Evolutionary conservation across 345 rosid species (phyloP), one percentile per base, ranked within the genome.

Genomic region (Ceriops decandra): DNA sequence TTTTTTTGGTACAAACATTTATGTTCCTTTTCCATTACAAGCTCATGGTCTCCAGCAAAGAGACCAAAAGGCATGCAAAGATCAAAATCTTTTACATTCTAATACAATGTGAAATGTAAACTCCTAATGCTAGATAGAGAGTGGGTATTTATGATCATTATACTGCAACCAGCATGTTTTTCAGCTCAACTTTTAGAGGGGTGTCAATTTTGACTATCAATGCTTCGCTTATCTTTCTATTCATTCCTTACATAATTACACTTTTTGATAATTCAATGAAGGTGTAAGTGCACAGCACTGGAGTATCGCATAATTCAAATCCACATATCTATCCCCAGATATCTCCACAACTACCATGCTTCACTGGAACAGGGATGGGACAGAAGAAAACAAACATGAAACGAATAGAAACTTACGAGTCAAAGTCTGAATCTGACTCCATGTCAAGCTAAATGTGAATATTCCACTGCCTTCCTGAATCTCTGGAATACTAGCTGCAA

Each of bases 391-490:
- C 15, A 54, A 42, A 5, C 49, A 3, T 5, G 4, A 54, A 54
- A 54, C 16, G 22, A 54, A 5, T 42, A 51, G 57, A 31, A 75
- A 82, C 98, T 85, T 80, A 91, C 98, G 84, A 24, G 0, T 82
- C 82, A 95, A 76, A 42, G 3, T 58, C 71, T 84, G 81, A 81
- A 95, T 88, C 62, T 95, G 78, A 60, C 60, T 78, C 98, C 97
- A 87, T 16, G 80, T 69, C 73, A 95, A 81, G 82, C 73, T 80
- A 69, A 91, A 91, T 72, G 87, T 61, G 85, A 76, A 91, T 74
- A 86, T 80, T 70, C 88, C 88, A 58, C 68, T 6, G 63, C 62
- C 66, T 0, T 67, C 0, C 16, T 27, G 15, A 56, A 89, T 67
- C 72, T 82, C 83, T 2, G 93, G 89, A 81, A 84, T 79, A 21